A percentile compares a stretch with the other conserved stretches of the same genome.
These are phyloP conservation scores for Ceratocystis ficicola DNA, from an alignment of 2,329 filamentous ascomycete genomes.

Conservation along the genomic window DNA sequence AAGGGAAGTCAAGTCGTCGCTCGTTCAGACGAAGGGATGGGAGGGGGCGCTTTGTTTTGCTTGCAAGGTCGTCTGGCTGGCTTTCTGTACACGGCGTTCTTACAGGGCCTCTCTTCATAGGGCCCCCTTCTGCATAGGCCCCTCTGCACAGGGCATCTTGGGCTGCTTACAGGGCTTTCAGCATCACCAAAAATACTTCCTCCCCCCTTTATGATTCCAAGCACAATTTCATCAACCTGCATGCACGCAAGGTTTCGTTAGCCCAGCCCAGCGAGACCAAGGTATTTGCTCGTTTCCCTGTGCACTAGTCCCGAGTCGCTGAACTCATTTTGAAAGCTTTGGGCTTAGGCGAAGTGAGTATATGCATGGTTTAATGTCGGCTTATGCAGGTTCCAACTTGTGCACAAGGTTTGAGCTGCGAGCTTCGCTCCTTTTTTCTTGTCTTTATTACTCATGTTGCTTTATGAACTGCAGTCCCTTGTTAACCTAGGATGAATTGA, in stretches of 20 bases:
- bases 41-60: not conserved
- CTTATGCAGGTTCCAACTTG: slow-evolving; percentile 10
- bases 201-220: not conserved
- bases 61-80: not conserved
- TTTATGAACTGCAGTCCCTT: not conserved
- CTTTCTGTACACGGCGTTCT: no score
- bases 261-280: not conserved
- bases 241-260: not conserved
- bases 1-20: not conserved
- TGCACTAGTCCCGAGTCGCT: not conserved
- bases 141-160: no score
- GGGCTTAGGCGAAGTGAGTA: slow-evolving; percentile 16
- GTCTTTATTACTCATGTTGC: not conserved
- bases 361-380: slow-evolving; percentile 13
- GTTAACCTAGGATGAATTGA: slow-evolving; percentile 8
- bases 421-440: slow-evolving; percentile 2
- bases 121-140: no score
- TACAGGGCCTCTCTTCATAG: no score
- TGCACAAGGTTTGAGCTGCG: not conserved
- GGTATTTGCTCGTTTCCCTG: not conserved
- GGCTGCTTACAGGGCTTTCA: not conserved
- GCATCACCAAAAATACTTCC: not conserved
- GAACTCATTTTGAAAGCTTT: not conserved
- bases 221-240: slow-evolving; percentile 1
- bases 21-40: not conserved